phyloP scores from a whole-genome alignment of 2,329 filamentous ascomycete genomes.

The Talaromyces sp. region DNA sequence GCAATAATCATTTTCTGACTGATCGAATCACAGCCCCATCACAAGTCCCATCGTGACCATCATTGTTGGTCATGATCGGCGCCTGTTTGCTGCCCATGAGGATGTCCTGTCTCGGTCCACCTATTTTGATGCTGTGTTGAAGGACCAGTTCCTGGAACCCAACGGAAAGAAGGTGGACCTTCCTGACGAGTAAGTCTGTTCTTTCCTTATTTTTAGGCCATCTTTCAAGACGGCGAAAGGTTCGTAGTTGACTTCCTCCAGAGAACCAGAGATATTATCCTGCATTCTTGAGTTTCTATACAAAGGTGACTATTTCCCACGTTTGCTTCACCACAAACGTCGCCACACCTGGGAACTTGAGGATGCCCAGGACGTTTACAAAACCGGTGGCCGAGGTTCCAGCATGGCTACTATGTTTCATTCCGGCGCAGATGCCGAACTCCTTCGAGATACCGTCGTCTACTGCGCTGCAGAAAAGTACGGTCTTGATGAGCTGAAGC shows the following conservation, averaged over 20 bases:
- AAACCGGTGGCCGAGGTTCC: constrained; percentile 58
- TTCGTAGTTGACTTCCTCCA: constrained; percentile 38
- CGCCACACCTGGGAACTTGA: constrained; percentile 88
- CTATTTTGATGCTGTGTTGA: constrained; percentile 72
- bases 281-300: constrained; percentile 94
- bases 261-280: constrained; percentile 90
- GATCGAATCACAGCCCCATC: constrained; percentile 40
- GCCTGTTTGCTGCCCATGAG: constrained; percentile 92
- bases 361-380: constrained; percentile 57
- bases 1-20: background rate
- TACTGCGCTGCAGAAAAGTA: constrained; percentile 92
- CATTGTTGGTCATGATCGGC: constrained; percentile 76
- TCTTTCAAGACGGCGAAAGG: too few species aligned
- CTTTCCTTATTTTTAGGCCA: too few species aligned
- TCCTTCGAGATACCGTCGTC: constrained; percentile 88
- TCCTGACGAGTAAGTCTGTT: constrained; percentile 56
- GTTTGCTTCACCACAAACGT: constrained; percentile 80
- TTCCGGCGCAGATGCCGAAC: constrained; percentile 66
- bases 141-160: constrained; percentile 68
- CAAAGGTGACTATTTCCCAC: constrained; percentile 93
- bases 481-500: constrained; percentile 88
- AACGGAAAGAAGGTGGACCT: constrained; percentile 72
- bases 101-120: constrained; percentile 83
- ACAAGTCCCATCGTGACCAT: constrained; percentile 79
- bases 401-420: constrained; percentile 77